A percentile compares a stretch with the other conserved stretches of the same genome.
Conservation (phyloP, 352 stramenopile genomes). For the Phytophthora agathidicida region DNA sequence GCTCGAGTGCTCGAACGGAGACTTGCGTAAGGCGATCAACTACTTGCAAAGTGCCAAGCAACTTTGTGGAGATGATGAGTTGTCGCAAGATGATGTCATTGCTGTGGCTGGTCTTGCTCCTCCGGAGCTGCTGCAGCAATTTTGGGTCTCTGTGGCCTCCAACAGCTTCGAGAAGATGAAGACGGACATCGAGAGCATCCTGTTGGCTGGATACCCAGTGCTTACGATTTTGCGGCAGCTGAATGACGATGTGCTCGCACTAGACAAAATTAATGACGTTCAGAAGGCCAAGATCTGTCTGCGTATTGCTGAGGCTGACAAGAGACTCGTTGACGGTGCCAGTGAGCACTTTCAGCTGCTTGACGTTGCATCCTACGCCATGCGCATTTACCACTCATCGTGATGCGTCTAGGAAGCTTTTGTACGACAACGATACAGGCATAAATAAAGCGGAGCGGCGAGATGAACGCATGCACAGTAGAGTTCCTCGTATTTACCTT, state of each 20-base stretch:
- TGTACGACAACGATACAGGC: slow-evolving; percentile 7
- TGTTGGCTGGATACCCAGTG: slow-evolving; percentile 93
- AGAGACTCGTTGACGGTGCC: slow-evolving; percentile 95
- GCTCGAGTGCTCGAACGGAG: slow-evolving; percentile 93
- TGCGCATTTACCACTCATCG: slow-evolving; percentile 67
- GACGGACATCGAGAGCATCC: slow-evolving; percentile 90
- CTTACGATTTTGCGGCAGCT: slow-evolving; percentile 93
- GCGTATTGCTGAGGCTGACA: slow-evolving; percentile 95
- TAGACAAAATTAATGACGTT: slow-evolving; percentile 84
- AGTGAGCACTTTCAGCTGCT: slow-evolving; percentile 97
- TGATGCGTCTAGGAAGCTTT: slow-evolving; percentile 16
- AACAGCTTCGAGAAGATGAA: slow-evolving; percentile 93
- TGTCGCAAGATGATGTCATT: slow-evolving; percentile 80
- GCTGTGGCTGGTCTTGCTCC: slow-evolving; percentile 86
- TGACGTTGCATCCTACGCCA: slow-evolving; percentile 91
- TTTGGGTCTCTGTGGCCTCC: slow-evolving; percentile 79
- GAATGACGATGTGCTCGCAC: slow-evolving; percentile 75
- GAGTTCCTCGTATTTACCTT: slow-evolving; percentile 15
- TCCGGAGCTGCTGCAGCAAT: slow-evolving; percentile 72
- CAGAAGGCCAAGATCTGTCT: slow-evolving; percentile 95
- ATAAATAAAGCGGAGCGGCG: slow-evolving; percentile 21
- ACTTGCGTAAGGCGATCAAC: slow-evolving; percentile 98
- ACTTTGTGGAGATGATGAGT: slow-evolving; percentile 80
- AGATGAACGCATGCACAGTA: slow-evolving; percentile 12
- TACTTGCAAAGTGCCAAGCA: slow-evolving; percentile 97